phyloP scores from a whole-genome alignment of 129 eudicot genomes.

The Flaveria linearis region DNA sequence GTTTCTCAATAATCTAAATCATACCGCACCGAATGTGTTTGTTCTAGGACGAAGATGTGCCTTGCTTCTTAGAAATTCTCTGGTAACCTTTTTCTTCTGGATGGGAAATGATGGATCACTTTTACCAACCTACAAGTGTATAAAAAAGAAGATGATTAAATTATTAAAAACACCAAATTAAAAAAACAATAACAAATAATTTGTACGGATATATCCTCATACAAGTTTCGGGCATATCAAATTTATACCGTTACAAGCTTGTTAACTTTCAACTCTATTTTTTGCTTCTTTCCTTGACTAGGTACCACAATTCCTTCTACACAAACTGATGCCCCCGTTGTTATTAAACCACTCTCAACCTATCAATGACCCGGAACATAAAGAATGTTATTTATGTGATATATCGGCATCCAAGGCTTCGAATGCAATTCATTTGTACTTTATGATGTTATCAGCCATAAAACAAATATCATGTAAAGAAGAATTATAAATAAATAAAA shows the following conservation, averaged over 20 bases:
- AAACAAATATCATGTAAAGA: neutral
- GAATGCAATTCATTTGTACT: neutral
- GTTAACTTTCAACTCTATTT: slow-evolving; percentile 73
- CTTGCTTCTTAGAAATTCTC: slow-evolving; percentile 90
- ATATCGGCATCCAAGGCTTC: slow-evolving; percentile 11
- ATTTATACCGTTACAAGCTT: slow-evolving; percentile 65
- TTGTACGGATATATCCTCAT: neutral
- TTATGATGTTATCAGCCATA: slow-evolving; percentile 10
- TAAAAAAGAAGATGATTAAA: slow-evolving; percentile 3
- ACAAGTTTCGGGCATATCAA: slow-evolving; percentile 9
- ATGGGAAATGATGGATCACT: slow-evolving; percentile 87
- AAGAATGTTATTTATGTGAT: slow-evolving; percentile 15
- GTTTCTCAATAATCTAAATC: slow-evolving; percentile 27
- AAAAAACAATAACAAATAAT: neutral
- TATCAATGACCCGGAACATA: slow-evolving; percentile 30
- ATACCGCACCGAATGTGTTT: slow-evolving; percentile 97
- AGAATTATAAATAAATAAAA: neutral
- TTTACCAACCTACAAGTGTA: slow-evolving; percentile 63
- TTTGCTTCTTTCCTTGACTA: slow-evolving; percentile 92
- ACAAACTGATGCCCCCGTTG: slow-evolving; percentile 86
- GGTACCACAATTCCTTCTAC: slow-evolving; percentile 72
- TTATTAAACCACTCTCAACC: slow-evolving; percentile 72
- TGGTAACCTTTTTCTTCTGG: slow-evolving; percentile 83
- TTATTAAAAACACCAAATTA: neutral
- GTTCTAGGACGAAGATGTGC: slow-evolving; percentile 99